These are phyloP conservation scores for Deakozyma indianensis DNA, from an alignment of 805 yeast species.

Conservation along the genomic window DNA sequence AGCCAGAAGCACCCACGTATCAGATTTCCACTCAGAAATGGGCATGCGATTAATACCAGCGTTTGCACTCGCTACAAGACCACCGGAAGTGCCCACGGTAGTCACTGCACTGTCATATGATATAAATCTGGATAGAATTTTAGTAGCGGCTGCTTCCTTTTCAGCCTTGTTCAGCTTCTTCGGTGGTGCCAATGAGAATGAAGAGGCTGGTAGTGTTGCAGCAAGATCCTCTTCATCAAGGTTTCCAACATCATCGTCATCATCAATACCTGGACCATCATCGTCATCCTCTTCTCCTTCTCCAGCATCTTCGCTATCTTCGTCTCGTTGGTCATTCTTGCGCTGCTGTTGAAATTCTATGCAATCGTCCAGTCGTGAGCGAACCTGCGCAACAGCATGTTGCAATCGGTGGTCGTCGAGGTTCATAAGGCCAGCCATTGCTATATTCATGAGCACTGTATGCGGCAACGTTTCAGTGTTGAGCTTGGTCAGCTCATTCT, in stretches of 20 bases:
- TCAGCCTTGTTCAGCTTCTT: slow-evolving; percentile 9
- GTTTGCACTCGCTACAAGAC: slow-evolving; percentile 2
- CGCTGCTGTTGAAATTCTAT: neutral
- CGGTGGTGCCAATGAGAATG: slow-evolving; percentile 46
- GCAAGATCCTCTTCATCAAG: neutral
- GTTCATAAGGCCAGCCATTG: slow-evolving; percentile 46
- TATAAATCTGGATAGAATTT: slow-evolving; percentile 11
- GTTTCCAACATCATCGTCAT: slow-evolving; percentile 6
- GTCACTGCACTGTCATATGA: slow-evolving; percentile 8
- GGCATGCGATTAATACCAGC: slow-evolving; percentile 18
- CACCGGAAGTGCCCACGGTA: slow-evolving; percentile 4
- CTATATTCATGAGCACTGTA: slow-evolving; percentile 49
- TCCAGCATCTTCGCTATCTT: slow-evolving; percentile 14
- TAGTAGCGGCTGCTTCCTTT: slow-evolving; percentile 6
- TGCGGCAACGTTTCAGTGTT: slow-evolving; percentile 59
- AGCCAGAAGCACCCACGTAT: slow-evolving; percentile 64
- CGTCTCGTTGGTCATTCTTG: slow-evolving; percentile 4
- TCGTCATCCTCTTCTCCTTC: slow-evolving; percentile 22
- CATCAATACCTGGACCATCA: slow-evolving; percentile 10
- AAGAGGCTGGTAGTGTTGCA: slow-evolving; percentile 19
- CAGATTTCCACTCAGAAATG: slow-evolving; percentile 42
- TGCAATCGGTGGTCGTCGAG: slow-evolving; percentile 38
- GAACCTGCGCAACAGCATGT: slow-evolving; percentile 55
- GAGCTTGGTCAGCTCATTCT: slow-evolving; percentile 47
- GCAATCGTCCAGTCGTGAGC: slow-evolving; percentile 30